phyloP scores from a whole-genome alignment of 768 basidiomycete species.

The Trametes punicea region DNA sequence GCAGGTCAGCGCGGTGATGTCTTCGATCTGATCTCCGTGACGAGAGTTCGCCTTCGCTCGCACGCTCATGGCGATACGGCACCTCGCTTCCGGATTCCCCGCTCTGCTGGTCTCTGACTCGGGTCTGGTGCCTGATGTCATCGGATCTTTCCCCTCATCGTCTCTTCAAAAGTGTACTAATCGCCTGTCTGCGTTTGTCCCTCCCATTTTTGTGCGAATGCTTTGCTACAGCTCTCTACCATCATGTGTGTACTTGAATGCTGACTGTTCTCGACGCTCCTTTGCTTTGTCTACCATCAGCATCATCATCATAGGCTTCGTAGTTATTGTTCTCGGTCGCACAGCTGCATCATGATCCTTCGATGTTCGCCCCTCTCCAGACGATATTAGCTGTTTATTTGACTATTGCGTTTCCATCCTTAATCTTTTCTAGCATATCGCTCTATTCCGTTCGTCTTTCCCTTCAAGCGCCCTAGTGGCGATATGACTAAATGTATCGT shows the following conservation, averaged over 20 bases:
- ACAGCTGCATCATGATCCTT: conserved; percentile 2
- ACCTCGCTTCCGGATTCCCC: neutral
- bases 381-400: conserved; percentile 5
- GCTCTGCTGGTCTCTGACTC: neutral
- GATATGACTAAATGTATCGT: neutral
- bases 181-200: neutral
- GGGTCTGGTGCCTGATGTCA: neutral
- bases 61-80: neutral
- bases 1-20: conserved; percentile 5
- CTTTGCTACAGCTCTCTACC: neutral
- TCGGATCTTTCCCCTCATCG: neutral
- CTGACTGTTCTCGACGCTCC: neutral
- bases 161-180: conserved; percentile 4
- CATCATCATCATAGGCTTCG: neutral
- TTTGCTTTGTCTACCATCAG: neutral
- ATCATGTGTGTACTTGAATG: neutral
- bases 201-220: neutral
- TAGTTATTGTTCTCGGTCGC: neutral
- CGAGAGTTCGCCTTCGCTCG: neutral
- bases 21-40: neutral
- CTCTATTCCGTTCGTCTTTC: neutral
- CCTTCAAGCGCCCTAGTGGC: neutral
- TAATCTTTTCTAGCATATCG: neutral
- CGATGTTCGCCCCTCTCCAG: neutral
- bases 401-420: neutral